A percentile compares a stretch with the other conserved stretches of the same genome.
Conservation (phyloP, 495 filamentous ascomycete species). For the Xylaria scruposa region DNA sequence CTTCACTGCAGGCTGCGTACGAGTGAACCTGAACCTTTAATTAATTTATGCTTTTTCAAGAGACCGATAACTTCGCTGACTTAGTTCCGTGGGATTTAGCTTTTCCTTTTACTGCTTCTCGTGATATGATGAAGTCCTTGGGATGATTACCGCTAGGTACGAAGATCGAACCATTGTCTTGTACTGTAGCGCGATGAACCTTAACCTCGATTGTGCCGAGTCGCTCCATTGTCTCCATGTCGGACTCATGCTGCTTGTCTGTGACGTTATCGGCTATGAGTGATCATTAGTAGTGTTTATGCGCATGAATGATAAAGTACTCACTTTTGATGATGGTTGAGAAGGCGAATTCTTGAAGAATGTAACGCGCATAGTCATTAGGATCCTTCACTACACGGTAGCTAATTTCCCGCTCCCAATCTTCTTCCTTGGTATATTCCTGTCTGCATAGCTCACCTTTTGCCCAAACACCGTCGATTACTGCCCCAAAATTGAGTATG, state of each 20-base stretch:
- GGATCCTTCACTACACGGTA: not conserved
- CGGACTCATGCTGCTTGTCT: not conserved
- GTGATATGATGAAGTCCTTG: not conserved
- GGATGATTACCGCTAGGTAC: not conserved
- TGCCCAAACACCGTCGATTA: conserved; percentile 19
- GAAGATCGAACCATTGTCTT: not conserved
- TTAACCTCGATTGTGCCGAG: conserved; percentile 15
- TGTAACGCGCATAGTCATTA: not conserved
- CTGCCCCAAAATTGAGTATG: not conserved
- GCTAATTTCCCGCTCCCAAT: not conserved
- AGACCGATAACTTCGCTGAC: not conserved
- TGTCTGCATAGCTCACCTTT: not conserved
- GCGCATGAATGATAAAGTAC: not conserved
- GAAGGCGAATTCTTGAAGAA: conserved; percentile 13
- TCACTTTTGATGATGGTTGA: conserved; percentile 2
- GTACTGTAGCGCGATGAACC: not conserved
- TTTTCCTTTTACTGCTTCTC: not conserved
- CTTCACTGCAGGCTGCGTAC: not conserved
- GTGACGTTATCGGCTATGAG: not conserved
- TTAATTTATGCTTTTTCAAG: not conserved
- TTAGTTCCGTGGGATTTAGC: conserved; percentile 6
- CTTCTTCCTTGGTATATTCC: not conserved
- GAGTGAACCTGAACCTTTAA: not conserved
- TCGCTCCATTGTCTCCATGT: not conserved
- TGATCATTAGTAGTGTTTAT: not conserved